phyloP scores from a whole-genome alignment of 2,329 filamentous ascomycete species.

The Cladosporium sp. region DNA sequence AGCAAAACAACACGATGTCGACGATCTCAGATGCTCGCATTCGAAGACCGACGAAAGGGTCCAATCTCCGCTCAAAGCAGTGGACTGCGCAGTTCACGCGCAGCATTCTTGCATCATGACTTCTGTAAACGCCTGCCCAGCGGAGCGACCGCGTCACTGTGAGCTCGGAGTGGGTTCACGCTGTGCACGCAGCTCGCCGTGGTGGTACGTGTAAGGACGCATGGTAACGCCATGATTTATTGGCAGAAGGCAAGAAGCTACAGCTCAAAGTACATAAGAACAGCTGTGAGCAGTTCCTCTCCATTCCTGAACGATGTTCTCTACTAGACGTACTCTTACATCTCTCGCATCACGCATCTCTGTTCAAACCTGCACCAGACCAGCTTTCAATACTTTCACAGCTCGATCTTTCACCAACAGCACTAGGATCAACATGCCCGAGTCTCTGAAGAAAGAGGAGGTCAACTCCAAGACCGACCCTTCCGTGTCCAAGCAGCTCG shows the following conservation, averaged over 20 bases:
- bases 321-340: constrained; percentile 14
- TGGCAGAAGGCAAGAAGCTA: background rate
- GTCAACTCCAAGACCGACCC: constrained; percentile 48
- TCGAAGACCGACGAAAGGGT: constrained; percentile 6
- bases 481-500: constrained; percentile 52
- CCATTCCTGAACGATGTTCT: constrained; percentile 2
- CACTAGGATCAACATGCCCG: constrained; percentile 42
- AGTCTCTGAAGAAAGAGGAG: constrained; percentile 42
- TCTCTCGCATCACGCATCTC: constrained; percentile 14
- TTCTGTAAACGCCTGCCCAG: constrained; percentile 1
- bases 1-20: background rate
- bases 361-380: constrained; percentile 7
- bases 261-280: constrained; percentile 10
- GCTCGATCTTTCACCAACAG: constrained; percentile 11
- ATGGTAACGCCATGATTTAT: background rate
- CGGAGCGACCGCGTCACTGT: constrained; percentile 12
- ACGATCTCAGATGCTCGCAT: constrained; percentile 6
- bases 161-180: constrained; percentile 6
- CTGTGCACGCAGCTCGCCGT: background rate
- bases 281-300: background rate
- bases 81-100: background rate
- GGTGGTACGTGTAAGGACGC: background rate
- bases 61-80: constrained; percentile 10
- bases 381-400: constrained; percentile 21
- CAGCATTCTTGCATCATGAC: constrained; percentile 19